phyloP scores from a whole-genome alignment of 805 yeast genomes.

The Ogataea pignaliae region DNA sequence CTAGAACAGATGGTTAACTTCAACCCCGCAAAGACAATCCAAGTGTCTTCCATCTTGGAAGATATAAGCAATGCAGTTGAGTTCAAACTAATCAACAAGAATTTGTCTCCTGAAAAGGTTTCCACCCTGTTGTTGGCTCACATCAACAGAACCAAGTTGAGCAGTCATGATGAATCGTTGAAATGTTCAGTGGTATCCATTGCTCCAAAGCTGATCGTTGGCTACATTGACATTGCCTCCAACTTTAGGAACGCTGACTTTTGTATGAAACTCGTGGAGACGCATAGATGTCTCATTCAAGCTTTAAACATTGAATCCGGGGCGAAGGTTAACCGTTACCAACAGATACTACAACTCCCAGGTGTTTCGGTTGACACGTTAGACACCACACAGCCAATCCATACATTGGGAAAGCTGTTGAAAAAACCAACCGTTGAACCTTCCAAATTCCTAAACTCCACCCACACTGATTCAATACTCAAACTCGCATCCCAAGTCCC shows the following conservation, averaged over 20 bases:
- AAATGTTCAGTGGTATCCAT: constrained; percentile 57
- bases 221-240: constrained; percentile 76
- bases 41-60: constrained; percentile 51
- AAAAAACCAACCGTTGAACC: constrained; percentile 54
- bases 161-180: constrained; percentile 31
- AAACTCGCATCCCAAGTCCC: constrained; percentile 66
- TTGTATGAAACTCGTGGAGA: constrained; percentile 53
- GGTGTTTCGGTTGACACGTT: constrained; percentile 51
- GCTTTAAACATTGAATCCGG: constrained; percentile 49
- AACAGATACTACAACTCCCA: constrained; percentile 79
- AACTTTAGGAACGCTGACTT: constrained; percentile 72
- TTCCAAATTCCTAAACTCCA: constrained; percentile 51
- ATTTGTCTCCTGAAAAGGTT: constrained; percentile 43
- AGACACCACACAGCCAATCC: constrained; percentile 45
- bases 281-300: constrained; percentile 69
- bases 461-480: constrained; percentile 37
- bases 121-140: constrained; percentile 51
- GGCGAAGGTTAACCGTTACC: constrained; percentile 41
- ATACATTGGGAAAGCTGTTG: constrained; percentile 66
- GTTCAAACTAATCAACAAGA: constrained; percentile 39
- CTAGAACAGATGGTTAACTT: constrained; percentile 69
- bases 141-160: constrained; percentile 45
- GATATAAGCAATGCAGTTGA: constrained; percentile 69
- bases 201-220: constrained; percentile 62
- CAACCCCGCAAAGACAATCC: constrained; percentile 63